Percentiles rank a stretch among this genome's conserved stretches.
These are phyloP conservation scores for Aspergillus ibericus DNA, from an alignment of 2,329 filamentous ascomycete genomes.

Conservation along the genomic window DNA sequence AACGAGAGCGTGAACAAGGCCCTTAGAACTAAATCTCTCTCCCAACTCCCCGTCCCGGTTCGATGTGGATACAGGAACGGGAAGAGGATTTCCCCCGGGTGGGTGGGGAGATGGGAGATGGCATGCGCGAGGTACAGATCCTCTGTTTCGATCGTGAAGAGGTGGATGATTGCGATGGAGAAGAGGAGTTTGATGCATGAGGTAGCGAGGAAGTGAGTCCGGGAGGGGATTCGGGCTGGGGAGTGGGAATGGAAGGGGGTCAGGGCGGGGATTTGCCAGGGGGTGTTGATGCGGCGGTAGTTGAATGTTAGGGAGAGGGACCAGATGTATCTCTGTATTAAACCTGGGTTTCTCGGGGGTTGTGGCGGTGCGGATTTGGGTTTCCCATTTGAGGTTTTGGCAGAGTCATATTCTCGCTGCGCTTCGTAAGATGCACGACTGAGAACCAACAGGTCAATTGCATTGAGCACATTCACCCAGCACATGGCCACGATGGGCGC, in stretches of 20 bases:
- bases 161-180: slow-evolving; percentile 4
- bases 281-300: slow-evolving; percentile 23
- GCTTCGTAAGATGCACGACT: slow-evolving; percentile 18
- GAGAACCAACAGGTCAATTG: slow-evolving; percentile 19
- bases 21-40: slow-evolving; percentile 1
- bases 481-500: slow-evolving; percentile 21
- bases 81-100: slow-evolving; percentile 5
- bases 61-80: not conserved
- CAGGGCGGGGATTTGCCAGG: slow-evolving; percentile 21
- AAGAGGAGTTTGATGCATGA: slow-evolving; percentile 4
- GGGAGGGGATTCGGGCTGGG: not conserved
- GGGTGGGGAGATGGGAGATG: not conserved
- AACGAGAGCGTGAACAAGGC: slow-evolving; percentile 17
- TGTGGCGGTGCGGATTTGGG: not conserved
- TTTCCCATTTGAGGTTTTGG: not conserved
- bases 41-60: too few relatives aligned
- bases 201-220: slow-evolving; percentile 9
- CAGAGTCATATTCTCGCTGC: slow-evolving; percentile 11
- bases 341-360: not conserved
- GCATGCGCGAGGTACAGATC: slow-evolving; percentile 4
- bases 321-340: slow-evolving; percentile 6
- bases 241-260: slow-evolving; percentile 5
- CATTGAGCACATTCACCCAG: slow-evolving; percentile 25
- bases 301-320: slow-evolving; percentile 18
- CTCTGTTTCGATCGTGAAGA: slow-evolving; percentile 14